A percentile compares a stretch with the other conserved stretches of the same genome.
phyloP scores from a whole-genome alignment of 2,329 filamentous ascomycete species.

The Lachnellula occidentalis region DNA sequence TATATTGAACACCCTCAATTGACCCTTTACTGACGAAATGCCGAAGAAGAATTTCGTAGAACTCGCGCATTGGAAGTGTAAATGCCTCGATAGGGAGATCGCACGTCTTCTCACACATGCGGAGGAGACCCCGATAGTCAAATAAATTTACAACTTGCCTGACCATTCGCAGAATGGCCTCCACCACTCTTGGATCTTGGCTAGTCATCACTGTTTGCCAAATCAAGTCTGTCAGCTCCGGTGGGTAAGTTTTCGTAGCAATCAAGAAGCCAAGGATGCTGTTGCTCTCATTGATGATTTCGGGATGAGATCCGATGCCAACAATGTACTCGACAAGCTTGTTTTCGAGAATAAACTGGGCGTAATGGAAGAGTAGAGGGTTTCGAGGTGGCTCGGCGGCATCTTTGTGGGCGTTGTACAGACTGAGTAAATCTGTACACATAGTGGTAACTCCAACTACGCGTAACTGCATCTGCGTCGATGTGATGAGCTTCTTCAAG shows the following conservation, averaged over 20 bases:
- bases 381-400: constrained; percentile 33
- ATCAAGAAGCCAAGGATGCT: constrained; percentile 86
- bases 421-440: constrained; percentile 61
- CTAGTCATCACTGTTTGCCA: constrained; percentile 80
- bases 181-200: constrained; percentile 78
- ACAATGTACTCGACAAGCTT: constrained; percentile 81
- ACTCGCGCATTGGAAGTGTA: constrained; percentile 54
- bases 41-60: constrained; percentile 54
- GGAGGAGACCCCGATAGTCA: constrained; percentile 46
- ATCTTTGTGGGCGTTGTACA: constrained; percentile 53
- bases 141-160: constrained; percentile 44
- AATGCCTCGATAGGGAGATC: constrained; percentile 58
- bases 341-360: constrained; percentile 62
- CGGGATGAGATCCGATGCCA: constrained; percentile 85
- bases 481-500: constrained; percentile 67
- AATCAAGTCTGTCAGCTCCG: constrained; percentile 68
- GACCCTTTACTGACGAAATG: constrained; percentile 41
- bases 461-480: constrained; percentile 85
- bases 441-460: constrained; percentile 73
- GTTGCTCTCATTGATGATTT: constrained; percentile 73
- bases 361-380: constrained; percentile 60
- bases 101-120: constrained; percentile 67
- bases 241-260: constrained; percentile 68
- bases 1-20: constrained; percentile 31
- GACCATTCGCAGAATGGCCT: constrained; percentile 69